These are phyloP conservation scores for Gossypium aridum DNA, from an alignment of 441 rosid genomes.

Conservation along the genomic window DNA sequence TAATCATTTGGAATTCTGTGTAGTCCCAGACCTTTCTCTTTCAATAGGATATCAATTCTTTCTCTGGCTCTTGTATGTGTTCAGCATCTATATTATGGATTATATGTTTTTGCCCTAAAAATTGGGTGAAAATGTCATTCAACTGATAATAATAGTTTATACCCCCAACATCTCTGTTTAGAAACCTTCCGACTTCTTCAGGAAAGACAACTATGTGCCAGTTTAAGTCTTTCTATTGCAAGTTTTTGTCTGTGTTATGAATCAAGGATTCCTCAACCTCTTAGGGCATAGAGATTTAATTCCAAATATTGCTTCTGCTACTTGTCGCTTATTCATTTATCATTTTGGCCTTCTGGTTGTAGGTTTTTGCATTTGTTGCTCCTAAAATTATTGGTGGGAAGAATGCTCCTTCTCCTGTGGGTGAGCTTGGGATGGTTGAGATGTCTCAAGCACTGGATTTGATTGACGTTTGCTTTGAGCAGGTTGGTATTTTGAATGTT, in stretches of 20 bases:
- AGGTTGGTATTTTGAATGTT: constrained; percentile 33
- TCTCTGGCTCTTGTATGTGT: background rate
- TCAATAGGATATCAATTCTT: background rate
- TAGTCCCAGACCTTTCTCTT: background rate
- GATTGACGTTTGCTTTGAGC: constrained; percentile 59
- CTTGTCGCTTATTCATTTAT: background rate
- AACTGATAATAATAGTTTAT: background rate
- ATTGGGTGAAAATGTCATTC: background rate
- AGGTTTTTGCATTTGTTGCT: constrained; percentile 91
- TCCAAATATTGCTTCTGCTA: background rate
- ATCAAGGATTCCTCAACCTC: background rate
- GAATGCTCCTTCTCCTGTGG: constrained; percentile 83
- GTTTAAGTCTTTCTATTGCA: background rate
- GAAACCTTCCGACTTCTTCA: background rate
- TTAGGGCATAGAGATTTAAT: background rate
- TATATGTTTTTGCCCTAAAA: background rate
- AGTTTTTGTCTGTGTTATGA: background rate
- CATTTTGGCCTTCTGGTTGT: constrained; percentile 14
- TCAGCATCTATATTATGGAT: background rate
- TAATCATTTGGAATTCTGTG: background rate
- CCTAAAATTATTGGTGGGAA: constrained; percentile 94
- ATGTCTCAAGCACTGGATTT: constrained; percentile 91
- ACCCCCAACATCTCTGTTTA: background rate
- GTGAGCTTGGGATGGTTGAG: constrained; percentile 98
- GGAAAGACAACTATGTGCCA: background rate